Evolutionary conservation across 2,329 filamentous ascomycete species (phyloP), one percentile per base, ranked within the genome.

Genomic region (Microcyclosporella mali): DNA sequence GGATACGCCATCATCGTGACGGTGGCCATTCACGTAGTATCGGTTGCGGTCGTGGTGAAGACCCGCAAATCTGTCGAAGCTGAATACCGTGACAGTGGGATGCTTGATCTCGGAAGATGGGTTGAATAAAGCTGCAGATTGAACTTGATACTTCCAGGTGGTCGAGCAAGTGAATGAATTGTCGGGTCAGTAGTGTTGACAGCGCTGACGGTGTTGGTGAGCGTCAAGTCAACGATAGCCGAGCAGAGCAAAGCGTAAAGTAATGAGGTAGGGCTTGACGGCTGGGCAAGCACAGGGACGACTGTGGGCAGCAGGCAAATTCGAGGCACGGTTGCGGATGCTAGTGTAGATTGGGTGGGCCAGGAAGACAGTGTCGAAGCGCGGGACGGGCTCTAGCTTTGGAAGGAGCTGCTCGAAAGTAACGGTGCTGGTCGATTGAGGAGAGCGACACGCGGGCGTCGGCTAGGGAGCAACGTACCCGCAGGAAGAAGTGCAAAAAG

Each of bases 1-100:
- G 57, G 55, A 44, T 57, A 56, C 19, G 55, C 52, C 58, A 62
- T 60, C 37, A 53, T 57, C 31, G 46, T 46, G 32, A 55, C 56
- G n/a, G 55, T 46, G 36, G 58, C 59, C 59, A 60, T 60, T 25
- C 21, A 25, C 21, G 21, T 25, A 25, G 9, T 25, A 4, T 25
- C 21, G 21, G 9, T 25, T 25, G 6, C 21, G 21, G 21, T 25
- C 6, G 21, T 6, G 21, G 9, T 25, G 21, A 6, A 25, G 21
- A 25, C 21, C 21, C 6, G 4, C 21, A 25, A 9, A 25, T 25
- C 21, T 25, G 21, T 25, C 21, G 21, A 25, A n/a, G n/a, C n/a
- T n/a, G n/a, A n/a, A n/a, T n/a, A n/a, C n/a, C n/a, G n/a, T n/a
- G n/a, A n/a, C n/a, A n/a, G n/a, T n/a, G n/a, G n/a, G n/a, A n/a